phyloP scores from a whole-genome alignment of 306 rosid species.

The Lathyrus oleraceus region DNA sequence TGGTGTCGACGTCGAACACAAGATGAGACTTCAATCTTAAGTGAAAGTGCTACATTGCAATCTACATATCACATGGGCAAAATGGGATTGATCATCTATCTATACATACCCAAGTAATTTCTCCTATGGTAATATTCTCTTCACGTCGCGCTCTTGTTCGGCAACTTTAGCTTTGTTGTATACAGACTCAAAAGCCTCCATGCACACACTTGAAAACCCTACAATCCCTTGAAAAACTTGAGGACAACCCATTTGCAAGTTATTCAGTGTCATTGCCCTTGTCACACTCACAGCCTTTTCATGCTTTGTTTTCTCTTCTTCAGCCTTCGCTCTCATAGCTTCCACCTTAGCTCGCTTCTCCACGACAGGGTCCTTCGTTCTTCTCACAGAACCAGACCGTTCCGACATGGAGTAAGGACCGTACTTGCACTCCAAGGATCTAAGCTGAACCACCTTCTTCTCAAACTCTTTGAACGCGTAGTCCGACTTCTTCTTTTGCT shows the following conservation, averaged over 20 bases:
- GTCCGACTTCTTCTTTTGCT: constrained; percentile 75
- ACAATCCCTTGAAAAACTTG: constrained; percentile 93
- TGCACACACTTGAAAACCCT: constrained; percentile 93
- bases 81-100: constrained; percentile 40
- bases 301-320: constrained; percentile 80
- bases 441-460: constrained; percentile 69
- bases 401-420: constrained; percentile 65
- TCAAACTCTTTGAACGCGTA: constrained; percentile 75
- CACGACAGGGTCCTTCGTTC: constrained; percentile 56
- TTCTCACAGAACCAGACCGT: constrained; percentile 34
- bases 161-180: constrained; percentile 71
- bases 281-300: constrained; percentile 78
- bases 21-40: background rate
- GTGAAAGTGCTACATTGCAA: constrained; percentile 2
- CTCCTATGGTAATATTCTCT: constrained; percentile 53
- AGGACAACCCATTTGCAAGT: constrained; percentile 94
- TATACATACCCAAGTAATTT: constrained; percentile 39
- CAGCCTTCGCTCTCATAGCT: constrained; percentile 62
- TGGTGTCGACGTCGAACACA: background rate
- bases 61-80: constrained; percentile 17
- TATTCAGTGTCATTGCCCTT: constrained; percentile 83
- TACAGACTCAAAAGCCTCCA: constrained; percentile 72
- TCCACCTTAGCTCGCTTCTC: constrained; percentile 81
- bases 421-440: constrained; percentile 74
- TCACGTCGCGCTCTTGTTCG: constrained; percentile 61